Base-by-base conservation (phyloP, 768 basidiomycete genomes). In the Chalciporus piperatus region DNA sequence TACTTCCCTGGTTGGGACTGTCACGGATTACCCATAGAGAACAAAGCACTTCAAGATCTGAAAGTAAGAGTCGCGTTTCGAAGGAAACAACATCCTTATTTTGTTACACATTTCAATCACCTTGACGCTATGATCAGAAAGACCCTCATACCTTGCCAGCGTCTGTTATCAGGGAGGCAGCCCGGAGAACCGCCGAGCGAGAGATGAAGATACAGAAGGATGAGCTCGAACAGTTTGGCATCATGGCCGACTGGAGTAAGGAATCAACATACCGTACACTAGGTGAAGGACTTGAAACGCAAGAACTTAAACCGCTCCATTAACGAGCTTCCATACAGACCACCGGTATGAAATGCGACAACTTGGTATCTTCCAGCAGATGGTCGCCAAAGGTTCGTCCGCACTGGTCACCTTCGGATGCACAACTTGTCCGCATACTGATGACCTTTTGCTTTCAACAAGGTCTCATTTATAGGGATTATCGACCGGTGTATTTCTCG, bases 1-100 rank as follows among this genome's bases (percentile, higher is more conserved):
- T 98, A 95, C 70, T 70, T 89, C 13, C 95, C 96, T 32, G 96
- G 96, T 10, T 99, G 93, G 92, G 96, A 99, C 63, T 98, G 96
- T 61, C 96, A 99, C 66, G 96, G 96, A 6, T 81, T 98, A 12
- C 96, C 96, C 0, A 98, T 98, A 54, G 96, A 98, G 67, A 92
- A 92, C 58, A 98, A 97, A 62, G 90, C 94, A 0, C 72, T 99
- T 32, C 76, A 87, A 53, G 80, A 87, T 20, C 75, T 96, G 23
- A 78, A 81, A 49, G 90, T 90, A 63, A 48, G 80, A 3, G 35
- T 37, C n/a, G 27, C 27, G 8, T 50, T 37, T 9, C 2, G 23
- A 46, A 10, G 17, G 6, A 6, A 38, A 38, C 16, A 11, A 6
- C 23, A 12, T 10, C 14, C 39, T 30, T 20, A 19, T 19, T 11